Evolutionary conservation across 2,329 filamentous ascomycete genomes (phyloP), one percentile per base, ranked within the genome.

Genomic region (Pezicula neosporulosa): DNA sequence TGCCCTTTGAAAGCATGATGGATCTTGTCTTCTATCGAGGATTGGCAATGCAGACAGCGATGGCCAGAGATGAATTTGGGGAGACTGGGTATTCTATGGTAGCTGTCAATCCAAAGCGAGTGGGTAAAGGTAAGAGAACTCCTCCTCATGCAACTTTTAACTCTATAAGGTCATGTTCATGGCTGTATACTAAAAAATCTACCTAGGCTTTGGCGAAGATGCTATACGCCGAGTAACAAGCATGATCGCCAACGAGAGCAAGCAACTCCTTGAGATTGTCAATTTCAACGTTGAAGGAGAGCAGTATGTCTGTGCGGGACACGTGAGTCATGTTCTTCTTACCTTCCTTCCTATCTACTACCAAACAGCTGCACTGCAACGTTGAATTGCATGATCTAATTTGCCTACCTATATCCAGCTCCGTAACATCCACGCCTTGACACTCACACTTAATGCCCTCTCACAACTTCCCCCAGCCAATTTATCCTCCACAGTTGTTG

Each of bases 351-450:
- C 24, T 24, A 6, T 53, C 82, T 83, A 59, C 77, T 87, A 46
- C 74, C 80, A 59, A 87, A 87, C 69, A 85, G 81, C 67, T 16
- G 15, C 39, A 16, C n/a, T 16, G 18, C 10, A 15, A 15, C n/a
- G 7, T 12, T 13, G 39, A 6, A 16, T 19, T 16, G 21, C 3
- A 42, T 42, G 1, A 21, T 4, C 39, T 21, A n/a, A 24, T 24
- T 4, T 24, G 3, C 24, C 3, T 24, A 1, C 24, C 3, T 24
- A 24, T 24, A 24, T 24, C 3, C 3, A 24, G 24, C 19, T 13
- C 15, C 15, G 19, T n/a, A 21, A 42, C 4, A 19, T n/a, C 39
- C 15, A 42, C 19, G 12, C 18, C 15, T 36, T 7, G 30, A 10
- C 44, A 35, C 8, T 35, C 44, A 33, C 13, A n/a, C 27, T 19